These are phyloP conservation scores for Cucurbita argyrosperma DNA, from an alignment of 306 rosid species.

Conservation along the genomic window DNA sequence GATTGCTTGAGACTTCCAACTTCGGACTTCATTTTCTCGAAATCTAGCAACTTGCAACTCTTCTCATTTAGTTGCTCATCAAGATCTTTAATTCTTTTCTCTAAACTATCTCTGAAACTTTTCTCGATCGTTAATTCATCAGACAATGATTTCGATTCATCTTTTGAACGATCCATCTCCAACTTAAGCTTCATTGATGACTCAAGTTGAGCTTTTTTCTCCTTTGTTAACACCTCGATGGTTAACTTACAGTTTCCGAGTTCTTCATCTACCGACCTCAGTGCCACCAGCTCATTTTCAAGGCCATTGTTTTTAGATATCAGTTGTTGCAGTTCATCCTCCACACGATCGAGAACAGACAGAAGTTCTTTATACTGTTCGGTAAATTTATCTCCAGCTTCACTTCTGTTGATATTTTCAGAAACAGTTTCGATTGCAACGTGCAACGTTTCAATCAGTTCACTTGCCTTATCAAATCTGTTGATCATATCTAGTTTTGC, in stretches of 20 bases:
- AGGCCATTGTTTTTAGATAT: slow-evolving; percentile 48
- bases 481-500: slow-evolving; percentile 26
- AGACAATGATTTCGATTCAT: slow-evolving; percentile 24
- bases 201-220: slow-evolving; percentile 41
- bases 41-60: slow-evolving; percentile 36
- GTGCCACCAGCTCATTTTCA: slow-evolving; percentile 33
- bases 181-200: slow-evolving; percentile 36
- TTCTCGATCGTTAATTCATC: slow-evolving; percentile 41
- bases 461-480: slow-evolving; percentile 36
- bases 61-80: slow-evolving; percentile 47
- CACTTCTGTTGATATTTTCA: slow-evolving; percentile 32
- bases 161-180: slow-evolving; percentile 38
- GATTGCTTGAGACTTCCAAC: slow-evolving; percentile 43
- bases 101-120: slow-evolving; percentile 33
- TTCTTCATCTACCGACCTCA: slow-evolving; percentile 33
- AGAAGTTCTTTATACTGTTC: slow-evolving; percentile 45
- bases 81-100: slow-evolving; percentile 38
- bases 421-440: slow-evolving; percentile 46
- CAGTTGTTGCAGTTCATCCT: slow-evolving; percentile 59
- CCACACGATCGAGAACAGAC: slow-evolving; percentile 42
- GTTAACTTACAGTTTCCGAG: slow-evolving; percentile 41
- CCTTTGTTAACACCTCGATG: slow-evolving; percentile 27
- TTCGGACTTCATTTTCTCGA: slow-evolving; percentile 45
- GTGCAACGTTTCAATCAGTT: slow-evolving; percentile 56
- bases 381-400: slow-evolving; percentile 43